These are phyloP conservation scores for Huntiella abstrusa DNA, from an alignment of 2,329 filamentous ascomycete species.

Conservation along the genomic window DNA sequence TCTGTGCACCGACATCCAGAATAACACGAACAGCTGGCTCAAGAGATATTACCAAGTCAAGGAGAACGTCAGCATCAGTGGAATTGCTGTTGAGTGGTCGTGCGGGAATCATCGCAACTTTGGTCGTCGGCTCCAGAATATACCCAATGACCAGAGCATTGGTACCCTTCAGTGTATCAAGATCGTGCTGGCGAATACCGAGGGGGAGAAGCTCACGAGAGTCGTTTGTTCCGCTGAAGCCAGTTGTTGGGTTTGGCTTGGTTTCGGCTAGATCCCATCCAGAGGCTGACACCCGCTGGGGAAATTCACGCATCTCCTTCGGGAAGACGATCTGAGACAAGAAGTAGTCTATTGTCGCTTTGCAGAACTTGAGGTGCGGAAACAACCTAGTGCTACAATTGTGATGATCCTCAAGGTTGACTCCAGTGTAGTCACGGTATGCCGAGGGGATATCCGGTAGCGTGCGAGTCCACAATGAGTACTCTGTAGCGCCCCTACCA, in stretches of 20 bases:
- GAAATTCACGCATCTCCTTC: slow-evolving; percentile 42
- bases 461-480: slow-evolving; percentile 26
- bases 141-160: slow-evolving; percentile 46
- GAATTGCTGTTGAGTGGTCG: background rate
- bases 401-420: slow-evolving; percentile 38
- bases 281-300: slow-evolving; percentile 41
- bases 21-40: slow-evolving; percentile 33
- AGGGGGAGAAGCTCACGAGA: slow-evolving; percentile 37
- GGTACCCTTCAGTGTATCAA: slow-evolving; percentile 37
- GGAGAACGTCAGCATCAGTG: slow-evolving; percentile 22
- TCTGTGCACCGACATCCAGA: slow-evolving; percentile 51
- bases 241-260: slow-evolving; percentile 33
- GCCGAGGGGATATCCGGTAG: slow-evolving; percentile 17
- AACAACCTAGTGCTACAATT: slow-evolving; percentile 33
- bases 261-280: slow-evolving; percentile 44
- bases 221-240: slow-evolving; percentile 56
- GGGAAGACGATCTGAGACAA: slow-evolving; percentile 39
- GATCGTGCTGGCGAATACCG: slow-evolving; percentile 34
- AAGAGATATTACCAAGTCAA: slow-evolving; percentile 25
- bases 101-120: slow-evolving; percentile 17
- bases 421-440: slow-evolving; percentile 25
- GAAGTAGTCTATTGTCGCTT: slow-evolving; percentile 43
- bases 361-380: slow-evolving; percentile 30
- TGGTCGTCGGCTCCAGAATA: slow-evolving; percentile 37
- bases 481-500: slow-evolving; percentile 34